phyloP scores from a whole-genome alignment of 2,329 filamentous ascomycete species.

The Fusarium nurragi region DNA sequence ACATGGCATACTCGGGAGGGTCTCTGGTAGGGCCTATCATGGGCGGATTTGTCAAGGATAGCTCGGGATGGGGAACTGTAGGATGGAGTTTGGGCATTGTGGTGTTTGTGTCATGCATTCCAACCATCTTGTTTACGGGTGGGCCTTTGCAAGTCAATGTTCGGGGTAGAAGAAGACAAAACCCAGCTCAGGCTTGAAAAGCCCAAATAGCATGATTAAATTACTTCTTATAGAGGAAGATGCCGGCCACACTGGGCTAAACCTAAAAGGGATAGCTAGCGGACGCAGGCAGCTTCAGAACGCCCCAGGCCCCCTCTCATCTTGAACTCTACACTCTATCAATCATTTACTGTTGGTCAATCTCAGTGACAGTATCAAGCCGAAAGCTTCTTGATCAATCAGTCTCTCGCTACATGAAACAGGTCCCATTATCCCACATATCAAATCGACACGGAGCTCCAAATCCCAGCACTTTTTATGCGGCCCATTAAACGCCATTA shows the following conservation, averaged over 20 bases:
- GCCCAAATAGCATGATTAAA: background rate
- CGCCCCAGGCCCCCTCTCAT: background rate
- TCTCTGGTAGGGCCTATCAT: conserved; percentile 48
- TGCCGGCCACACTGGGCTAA: conserved; percentile 29
- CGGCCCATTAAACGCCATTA: conserved; percentile 2
- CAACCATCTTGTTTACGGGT: conserved; percentile 45
- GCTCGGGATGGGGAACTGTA: conserved; percentile 47
- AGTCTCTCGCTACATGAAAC: background rate
- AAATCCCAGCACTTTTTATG: background rate
- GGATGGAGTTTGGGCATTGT: conserved; percentile 47
- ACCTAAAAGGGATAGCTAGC: conserved; percentile 20
- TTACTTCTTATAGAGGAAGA: background rate
- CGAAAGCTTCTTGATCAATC: background rate
- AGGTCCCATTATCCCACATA: background rate
- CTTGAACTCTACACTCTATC: conserved; percentile 4
- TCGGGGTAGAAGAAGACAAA: conserved; percentile 39
- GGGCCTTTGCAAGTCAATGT: conserved; percentile 37
- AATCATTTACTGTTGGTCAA: background rate
- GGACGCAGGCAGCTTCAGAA: conserved; percentile 12
- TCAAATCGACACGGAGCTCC: background rate
- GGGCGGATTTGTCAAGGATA: conserved; percentile 49
- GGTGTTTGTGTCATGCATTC: conserved; percentile 43
- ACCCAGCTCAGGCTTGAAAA: background rate
- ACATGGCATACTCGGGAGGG: conserved; percentile 49
- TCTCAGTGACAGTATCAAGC: background rate